phyloP scores from a whole-genome alignment of 2,329 filamentous ascomycete genomes.

The Aureobasidium sp. region DNA sequence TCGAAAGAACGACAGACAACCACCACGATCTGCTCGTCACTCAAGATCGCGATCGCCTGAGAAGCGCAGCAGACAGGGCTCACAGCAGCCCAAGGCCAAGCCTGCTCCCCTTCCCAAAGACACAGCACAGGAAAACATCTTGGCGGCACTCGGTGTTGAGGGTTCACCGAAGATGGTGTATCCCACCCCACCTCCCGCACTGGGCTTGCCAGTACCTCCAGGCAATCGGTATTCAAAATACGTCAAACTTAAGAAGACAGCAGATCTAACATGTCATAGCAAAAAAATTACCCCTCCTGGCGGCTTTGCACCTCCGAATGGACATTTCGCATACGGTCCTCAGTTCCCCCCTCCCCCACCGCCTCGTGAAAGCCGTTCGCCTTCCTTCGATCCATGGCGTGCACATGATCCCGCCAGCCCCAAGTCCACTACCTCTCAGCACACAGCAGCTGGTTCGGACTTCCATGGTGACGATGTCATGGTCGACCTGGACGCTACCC shows the following conservation, averaged over 20 bases:
- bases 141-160: slow-evolving; percentile 29
- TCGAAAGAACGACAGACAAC: slow-evolving; percentile 13
- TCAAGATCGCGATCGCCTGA: slow-evolving; percentile 20
- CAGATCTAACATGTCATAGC: background rate
- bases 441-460: slow-evolving; percentile 18
- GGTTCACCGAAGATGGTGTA: slow-evolving; percentile 29
- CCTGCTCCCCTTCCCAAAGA: slow-evolving; percentile 18
- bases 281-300: background rate
- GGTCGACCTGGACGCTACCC: slow-evolving; percentile 13
- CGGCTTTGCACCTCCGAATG: background rate
- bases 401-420: slow-evolving; percentile 12
- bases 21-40: slow-evolving; percentile 12
- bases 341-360: slow-evolving; percentile 16
- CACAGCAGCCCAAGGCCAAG: slow-evolving; percentile 10
- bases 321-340: slow-evolving; percentile 11
- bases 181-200: slow-evolving; percentile 29
- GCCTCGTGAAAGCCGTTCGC: slow-evolving; percentile 14
- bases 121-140: slow-evolving; percentile 26
- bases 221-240: slow-evolving; percentile 8
- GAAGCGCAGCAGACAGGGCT: slow-evolving; percentile 8
- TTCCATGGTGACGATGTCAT: slow-evolving; percentile 16
- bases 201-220: slow-evolving; percentile 23
- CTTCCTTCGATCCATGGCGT: slow-evolving; percentile 15
- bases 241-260: background rate
- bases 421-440: slow-evolving; percentile 17